Evolutionary conservation across 768 basidiomycete genomes (phyloP).

Genomic region (Suillus subaureus): DNA sequence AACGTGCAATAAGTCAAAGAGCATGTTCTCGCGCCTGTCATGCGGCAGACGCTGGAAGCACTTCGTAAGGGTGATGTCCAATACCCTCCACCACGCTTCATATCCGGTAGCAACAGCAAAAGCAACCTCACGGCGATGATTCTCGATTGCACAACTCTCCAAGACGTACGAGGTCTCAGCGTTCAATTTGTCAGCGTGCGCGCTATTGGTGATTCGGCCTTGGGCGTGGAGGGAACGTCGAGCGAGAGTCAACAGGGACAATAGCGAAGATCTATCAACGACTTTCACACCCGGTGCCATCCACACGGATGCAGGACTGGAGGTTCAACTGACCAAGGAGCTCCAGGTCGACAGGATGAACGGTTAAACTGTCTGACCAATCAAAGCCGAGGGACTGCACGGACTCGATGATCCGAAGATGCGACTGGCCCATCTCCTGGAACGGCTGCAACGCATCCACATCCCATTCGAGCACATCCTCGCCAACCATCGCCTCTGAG

Average conservation of each 20-base stretch:
- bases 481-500: constrained; percentile 53
- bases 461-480: constrained; percentile 39
- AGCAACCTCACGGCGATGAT: constrained; percentile 80
- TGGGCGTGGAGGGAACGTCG: constrained; percentile 65
- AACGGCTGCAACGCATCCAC: constrained; percentile 59
- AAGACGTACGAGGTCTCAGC: constrained; percentile 76
- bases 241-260: constrained; percentile 66
- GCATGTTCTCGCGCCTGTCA: constrained; percentile 82
- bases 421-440: constrained; percentile 76
- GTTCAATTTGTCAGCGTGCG: constrained; percentile 66
- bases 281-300: constrained; percentile 79
- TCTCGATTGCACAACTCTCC: constrained; percentile 84
- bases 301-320: constrained; percentile 65
- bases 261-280: constrained; percentile 72
- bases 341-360: constrained; percentile 59
- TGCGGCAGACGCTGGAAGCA: constrained; percentile 83
- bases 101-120: constrained; percentile 71
- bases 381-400: constrained; percentile 85
- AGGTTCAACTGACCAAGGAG: constrained; percentile 70
- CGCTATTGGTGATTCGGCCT: constrained; percentile 62
- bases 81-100: constrained; percentile 81
- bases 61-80: constrained; percentile 85
- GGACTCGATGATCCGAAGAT: constrained; percentile 85
- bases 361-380: constrained; percentile 78
- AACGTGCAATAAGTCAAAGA: constrained; percentile 88